Evolutionary conservation across 176 grass and related monocot species (phyloP).

Genomic region (Avena insularis): DNA sequence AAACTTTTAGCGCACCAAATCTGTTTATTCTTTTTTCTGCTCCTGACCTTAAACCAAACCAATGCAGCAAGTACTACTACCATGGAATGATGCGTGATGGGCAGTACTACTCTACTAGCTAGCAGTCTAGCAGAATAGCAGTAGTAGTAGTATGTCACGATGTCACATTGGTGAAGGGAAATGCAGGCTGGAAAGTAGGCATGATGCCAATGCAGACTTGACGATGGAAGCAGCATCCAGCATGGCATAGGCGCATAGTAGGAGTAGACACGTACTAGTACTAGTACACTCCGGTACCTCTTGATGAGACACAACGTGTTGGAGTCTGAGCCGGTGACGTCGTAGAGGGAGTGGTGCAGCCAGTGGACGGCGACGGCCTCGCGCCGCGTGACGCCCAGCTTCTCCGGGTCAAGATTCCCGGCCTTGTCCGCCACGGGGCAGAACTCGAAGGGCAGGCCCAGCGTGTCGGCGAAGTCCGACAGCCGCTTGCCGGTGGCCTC

Average conservation of each 20-base stretch:
- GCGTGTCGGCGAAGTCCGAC: constrained; percentile 88
- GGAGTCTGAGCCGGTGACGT: constrained; percentile 82
- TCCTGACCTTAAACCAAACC: neutral
- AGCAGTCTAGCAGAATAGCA: neutral
- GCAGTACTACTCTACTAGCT: neutral
- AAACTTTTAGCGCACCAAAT: constrained; percentile 34
- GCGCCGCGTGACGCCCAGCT: constrained; percentile 71
- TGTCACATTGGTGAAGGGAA: constrained; percentile 35
- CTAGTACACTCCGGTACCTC: constrained; percentile 44
- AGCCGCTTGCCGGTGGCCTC: constrained; percentile 91
- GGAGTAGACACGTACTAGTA: neutral
- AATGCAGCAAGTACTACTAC: neutral
- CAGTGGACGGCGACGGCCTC: constrained; percentile 97
- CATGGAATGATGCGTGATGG: neutral
- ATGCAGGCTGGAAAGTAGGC: constrained; percentile 42
- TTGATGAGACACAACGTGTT: constrained; percentile 87
- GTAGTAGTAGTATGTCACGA: neutral
- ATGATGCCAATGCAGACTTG: constrained; percentile 37
- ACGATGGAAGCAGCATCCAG: neutral
- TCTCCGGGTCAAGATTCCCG: constrained; percentile 84
- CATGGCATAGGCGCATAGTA: neutral
- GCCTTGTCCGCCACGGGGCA: constrained; percentile 84
- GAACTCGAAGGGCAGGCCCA: constrained; percentile 91
- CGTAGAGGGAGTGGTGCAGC: constrained; percentile 98
- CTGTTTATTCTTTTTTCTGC: neutral